phyloP scores from a whole-genome alignment of 306 rosid genomes.

The Castanospermum australe region DNA sequence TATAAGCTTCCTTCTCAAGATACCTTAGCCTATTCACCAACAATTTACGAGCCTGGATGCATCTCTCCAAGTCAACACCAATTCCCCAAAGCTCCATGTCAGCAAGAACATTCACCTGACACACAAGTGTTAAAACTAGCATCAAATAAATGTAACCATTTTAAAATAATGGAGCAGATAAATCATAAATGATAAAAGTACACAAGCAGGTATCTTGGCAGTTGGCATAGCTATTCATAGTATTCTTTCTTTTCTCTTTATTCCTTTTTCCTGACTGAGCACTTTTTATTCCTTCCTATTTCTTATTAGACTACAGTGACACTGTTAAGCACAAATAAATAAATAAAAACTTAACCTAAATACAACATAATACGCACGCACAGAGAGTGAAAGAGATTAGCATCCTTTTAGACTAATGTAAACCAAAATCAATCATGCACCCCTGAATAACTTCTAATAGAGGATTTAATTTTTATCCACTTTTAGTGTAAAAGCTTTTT shows the following conservation, averaged over 20 bases:
- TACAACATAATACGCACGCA: not conserved
- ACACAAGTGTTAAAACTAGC: slow-evolving; percentile 24
- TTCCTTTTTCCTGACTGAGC: not conserved
- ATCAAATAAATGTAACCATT: slow-evolving; percentile 24
- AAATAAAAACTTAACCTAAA: not conserved
- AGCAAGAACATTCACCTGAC: slow-evolving; percentile 85
- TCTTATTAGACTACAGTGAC: not conserved
- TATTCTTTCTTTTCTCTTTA: not conserved
- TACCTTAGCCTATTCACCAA: slow-evolving; percentile 68
- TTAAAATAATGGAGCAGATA: not conserved
- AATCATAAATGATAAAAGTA: slow-evolving; percentile 7
- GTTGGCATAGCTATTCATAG: not conserved
- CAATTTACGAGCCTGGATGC: slow-evolving; percentile 81
- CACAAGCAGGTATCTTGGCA: not conserved
- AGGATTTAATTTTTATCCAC: no score
- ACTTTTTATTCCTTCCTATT: not conserved
- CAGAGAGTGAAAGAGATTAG: no score
- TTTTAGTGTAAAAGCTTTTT: no score
- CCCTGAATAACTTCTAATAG: no score
- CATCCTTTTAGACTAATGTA: no score
- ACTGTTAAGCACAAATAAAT: not conserved
- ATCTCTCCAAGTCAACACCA: slow-evolving; percentile 91
- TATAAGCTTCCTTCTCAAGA: slow-evolving; percentile 93
- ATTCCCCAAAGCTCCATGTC: slow-evolving; percentile 98
- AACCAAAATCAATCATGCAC: no score